Base-by-base conservation (phyloP, 2,329 filamentous ascomycete species). In the Apiospora aurea region DNA sequence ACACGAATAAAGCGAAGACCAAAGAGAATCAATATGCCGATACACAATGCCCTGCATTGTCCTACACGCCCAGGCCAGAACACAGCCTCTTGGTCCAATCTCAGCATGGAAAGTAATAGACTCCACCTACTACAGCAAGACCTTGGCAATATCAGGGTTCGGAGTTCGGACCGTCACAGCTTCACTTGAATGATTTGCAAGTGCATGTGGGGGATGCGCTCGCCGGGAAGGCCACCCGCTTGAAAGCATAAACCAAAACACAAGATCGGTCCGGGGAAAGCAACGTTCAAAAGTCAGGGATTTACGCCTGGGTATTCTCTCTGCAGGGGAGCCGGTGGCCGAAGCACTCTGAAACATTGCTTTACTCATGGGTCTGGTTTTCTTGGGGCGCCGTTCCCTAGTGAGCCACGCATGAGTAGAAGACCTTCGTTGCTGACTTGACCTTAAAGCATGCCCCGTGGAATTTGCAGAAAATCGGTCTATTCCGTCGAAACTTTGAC, bases 161-260 rank as follows among this genome's bases (percentile, higher is more conserved):
- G 57, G 34, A 64, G 57, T 34, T 41, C 29, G 57, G 57, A n/a
- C 57, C 34, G 57, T 41, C 34, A 41, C 21, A 29, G 34, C 34
- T 8, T 64, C 34, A 61, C 6, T 8, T 61, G 29, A 38, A 21
- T 64, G 57, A 38, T 64, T 41, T 64, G 16, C 57, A 10, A 64
- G 21, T 64, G 57, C 57, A 26, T 64, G 34, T 24, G 57, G 57
- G 53, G 57, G 57, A 41, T 64, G 57, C 57, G 57, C 13, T 64
- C 34, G 41, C 29, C 57, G 57, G 57, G 29, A 41, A 64, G 57
- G 18, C 21, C 10, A 41, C 34, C 57, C 57, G 34, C 21, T 18
- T 64, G 57, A 24, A 24, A 24, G 57, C 57, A 21, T 8, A n/a
- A 34, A 13, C 21, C 57, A 64, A 21, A n/a, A 64, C 57, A 10